Percentiles rank a stretch among this genome's conserved stretches.
Conservation (phyloP, 1,284 basidiomycete species). For the Ceratobasidium sp. region DNA sequence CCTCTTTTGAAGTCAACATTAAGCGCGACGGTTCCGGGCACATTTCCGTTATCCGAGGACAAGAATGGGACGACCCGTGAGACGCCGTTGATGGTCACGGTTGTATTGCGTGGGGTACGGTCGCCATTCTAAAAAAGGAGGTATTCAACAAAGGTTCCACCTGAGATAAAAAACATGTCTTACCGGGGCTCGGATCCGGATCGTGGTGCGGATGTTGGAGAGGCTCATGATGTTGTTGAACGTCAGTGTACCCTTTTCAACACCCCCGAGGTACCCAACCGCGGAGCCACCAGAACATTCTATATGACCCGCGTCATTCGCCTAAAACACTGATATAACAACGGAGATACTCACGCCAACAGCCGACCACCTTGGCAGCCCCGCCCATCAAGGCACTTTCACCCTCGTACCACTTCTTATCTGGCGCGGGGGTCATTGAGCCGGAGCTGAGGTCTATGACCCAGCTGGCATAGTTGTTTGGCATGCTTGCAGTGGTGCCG, state of each 20-base stretch:
- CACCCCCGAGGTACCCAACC: slow-evolving; percentile 48
- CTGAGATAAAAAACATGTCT: not conserved
- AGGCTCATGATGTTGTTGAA: slow-evolving; percentile 45
- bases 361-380: not conserved
- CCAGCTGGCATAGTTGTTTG: slow-evolving; percentile 49
- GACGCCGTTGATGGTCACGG: slow-evolving; percentile 48
- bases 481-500: slow-evolving; percentile 47
- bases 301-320: slow-evolving; percentile 1
- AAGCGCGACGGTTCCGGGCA: slow-evolving; percentile 46
- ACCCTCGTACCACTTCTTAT: slow-evolving; percentile 48
- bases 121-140: slow-evolving; percentile 47
- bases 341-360: not conserved
- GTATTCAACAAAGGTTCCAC: not conserved
- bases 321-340: not conserved
- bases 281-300: slow-evolving; percentile 47
- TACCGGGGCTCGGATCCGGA: slow-evolving; percentile 47
- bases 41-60: slow-evolving; percentile 45
- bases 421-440: slow-evolving; percentile 39
- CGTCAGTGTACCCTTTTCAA: slow-evolving; percentile 33
- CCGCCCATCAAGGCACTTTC: slow-evolving; percentile 44
- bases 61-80: slow-evolving; percentile 48
- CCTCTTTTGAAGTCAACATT: slow-evolving; percentile 48
- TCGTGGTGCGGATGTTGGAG: slow-evolving; percentile 44
- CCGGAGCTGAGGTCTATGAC: slow-evolving; percentile 46
- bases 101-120: slow-evolving; percentile 44